Percentiles rank a stretch among this genome's conserved stretches.
These are phyloP conservation scores for Fusarium beomiforme DNA, from an alignment of 2,329 filamentous ascomycete species.

Conservation along the genomic window DNA sequence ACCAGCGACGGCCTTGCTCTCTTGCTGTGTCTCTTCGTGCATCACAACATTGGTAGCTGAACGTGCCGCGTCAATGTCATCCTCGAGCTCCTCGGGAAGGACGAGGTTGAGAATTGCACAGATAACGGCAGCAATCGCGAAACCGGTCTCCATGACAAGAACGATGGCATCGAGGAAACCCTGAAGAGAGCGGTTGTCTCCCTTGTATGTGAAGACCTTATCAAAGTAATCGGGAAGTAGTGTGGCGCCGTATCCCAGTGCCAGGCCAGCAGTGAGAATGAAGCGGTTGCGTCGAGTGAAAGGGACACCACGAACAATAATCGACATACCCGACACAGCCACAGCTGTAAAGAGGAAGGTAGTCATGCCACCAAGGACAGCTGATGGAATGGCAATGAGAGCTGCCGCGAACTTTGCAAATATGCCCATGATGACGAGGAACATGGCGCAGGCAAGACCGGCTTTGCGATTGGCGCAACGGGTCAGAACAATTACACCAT, in stretches of 20 bases:
- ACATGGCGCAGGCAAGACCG: conserved; percentile 80
- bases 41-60: conserved; percentile 32
- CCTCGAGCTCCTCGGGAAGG: conserved; percentile 80
- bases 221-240: conserved; percentile 74
- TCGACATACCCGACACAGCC: conserved; percentile 79
- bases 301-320: conserved; percentile 73
- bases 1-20: conserved; percentile 11
- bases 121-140: conserved; percentile 78
- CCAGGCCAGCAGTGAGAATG: conserved; percentile 79
- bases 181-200: conserved; percentile 71
- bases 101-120: conserved; percentile 78
- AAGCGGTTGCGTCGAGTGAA: conserved; percentile 86
- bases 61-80: conserved; percentile 49
- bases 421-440: conserved; percentile 82
- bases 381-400: conserved; percentile 77
- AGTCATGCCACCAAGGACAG: conserved; percentile 77
- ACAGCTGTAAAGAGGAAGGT: conserved; percentile 84
- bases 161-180: conserved; percentile 81
- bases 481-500: conserved; percentile 84
- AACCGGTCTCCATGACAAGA: conserved; percentile 79
- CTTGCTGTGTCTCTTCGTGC: conserved; percentile 12
- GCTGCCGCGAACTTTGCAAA: conserved; percentile 86
- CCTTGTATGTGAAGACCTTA: conserved; percentile 77
- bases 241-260: conserved; percentile 77
- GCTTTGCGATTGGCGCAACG: conserved; percentile 83